Percentiles rank a stretch among this genome's conserved stretches.
These are phyloP conservation scores for Globisporangium megalacanthum DNA, from an alignment of 352 stramenopile species.

Conservation along the genomic window DNA sequence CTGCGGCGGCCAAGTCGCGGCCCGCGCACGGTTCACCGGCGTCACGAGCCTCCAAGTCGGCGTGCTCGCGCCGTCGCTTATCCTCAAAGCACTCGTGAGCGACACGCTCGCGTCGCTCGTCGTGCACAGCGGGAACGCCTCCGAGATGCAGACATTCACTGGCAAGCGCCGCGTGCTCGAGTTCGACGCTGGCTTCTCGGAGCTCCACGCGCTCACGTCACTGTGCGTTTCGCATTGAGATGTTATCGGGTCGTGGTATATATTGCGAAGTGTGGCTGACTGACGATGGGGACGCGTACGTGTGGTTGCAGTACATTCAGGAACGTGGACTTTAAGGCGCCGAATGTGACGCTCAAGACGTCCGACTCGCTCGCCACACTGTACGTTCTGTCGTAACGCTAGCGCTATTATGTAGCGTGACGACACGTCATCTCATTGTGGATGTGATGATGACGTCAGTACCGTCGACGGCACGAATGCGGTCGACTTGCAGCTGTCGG, in stretches of 20 bases:
- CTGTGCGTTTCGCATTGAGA: constrained; percentile 6
- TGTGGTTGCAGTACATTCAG: constrained; percentile 13
- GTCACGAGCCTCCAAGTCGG: constrained; percentile 10
- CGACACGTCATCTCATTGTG: not conserved
- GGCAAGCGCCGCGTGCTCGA: not conserved
- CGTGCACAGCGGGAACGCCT: constrained; percentile 14
- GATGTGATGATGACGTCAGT: constrained; percentile 1
- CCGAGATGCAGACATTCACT: not conserved
- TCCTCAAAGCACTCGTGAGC: constrained; percentile 15
- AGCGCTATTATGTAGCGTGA: not conserved
- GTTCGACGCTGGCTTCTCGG: constrained; percentile 16
- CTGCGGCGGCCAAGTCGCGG: constrained; percentile 1
- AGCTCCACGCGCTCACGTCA: constrained; percentile 9
- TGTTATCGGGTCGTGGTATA: too few relatives aligned
- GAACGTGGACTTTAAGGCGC: constrained; percentile 19
- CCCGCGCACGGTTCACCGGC: constrained; percentile 5
- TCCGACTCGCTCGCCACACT: constrained; percentile 16
- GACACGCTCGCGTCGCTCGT: constrained; percentile 11
- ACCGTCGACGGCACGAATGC: constrained; percentile 18
- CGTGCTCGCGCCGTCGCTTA: constrained; percentile 6
- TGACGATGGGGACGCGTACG: too few relatives aligned
- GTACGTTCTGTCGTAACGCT: constrained; percentile 16
- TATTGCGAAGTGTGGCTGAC: not conserved
- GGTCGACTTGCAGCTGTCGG: constrained; percentile 11
- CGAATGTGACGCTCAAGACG: constrained; percentile 10